Evolutionary conservation across 202 grass and related monocot species (phyloP), one percentile per base, ranked within the genome.

Genomic region (Carex arenaria): DNA sequence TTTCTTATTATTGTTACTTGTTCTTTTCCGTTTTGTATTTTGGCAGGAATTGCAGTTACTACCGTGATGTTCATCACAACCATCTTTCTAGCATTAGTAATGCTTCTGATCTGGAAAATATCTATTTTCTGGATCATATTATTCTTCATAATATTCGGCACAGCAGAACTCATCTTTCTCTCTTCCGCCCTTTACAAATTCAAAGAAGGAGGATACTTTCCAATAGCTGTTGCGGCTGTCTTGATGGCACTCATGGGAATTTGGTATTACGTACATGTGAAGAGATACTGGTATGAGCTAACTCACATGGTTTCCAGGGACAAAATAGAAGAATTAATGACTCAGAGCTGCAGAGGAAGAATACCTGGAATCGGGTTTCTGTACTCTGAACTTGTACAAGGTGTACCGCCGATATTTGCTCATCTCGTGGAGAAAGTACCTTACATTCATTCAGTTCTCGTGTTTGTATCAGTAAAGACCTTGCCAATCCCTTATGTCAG

Each of bases 371-470:
- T 94, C 0, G 94, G 87, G 0, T 80, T 93, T 13, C 84, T 97
- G 0, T 97, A 97, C 78, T 85, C 94, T 0, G 89, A 97, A 79
- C 91, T 97, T 18, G 89, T 93, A 8, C 94, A 93, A 87, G 94
- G 94, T 0, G 86, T 97, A 53, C 89, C 89, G 0, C 92, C 89
- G 0, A 90, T 94, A 80, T 91, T 94, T 61, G 78, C 85, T 2
- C 80, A 83, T 61, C 85, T 89, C 15, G 80, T 91, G 6, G 84
- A 91, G 57, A 94, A 91, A 75, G 86, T 97, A 56, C 94, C 94
- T 0, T 93, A 91, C 0, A 77, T 97, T 10, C 94, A 93, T 83
- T 75, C 84, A 6, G 12, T 97, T 79, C 85, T 97, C n/a, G 52
- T 93, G 0, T 88, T 93, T 83, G 88, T 97, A 22, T 97, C 94